phyloP scores from a whole-genome alignment of 805 yeast species.

The Scheffersomyces stipitis region DNA sequence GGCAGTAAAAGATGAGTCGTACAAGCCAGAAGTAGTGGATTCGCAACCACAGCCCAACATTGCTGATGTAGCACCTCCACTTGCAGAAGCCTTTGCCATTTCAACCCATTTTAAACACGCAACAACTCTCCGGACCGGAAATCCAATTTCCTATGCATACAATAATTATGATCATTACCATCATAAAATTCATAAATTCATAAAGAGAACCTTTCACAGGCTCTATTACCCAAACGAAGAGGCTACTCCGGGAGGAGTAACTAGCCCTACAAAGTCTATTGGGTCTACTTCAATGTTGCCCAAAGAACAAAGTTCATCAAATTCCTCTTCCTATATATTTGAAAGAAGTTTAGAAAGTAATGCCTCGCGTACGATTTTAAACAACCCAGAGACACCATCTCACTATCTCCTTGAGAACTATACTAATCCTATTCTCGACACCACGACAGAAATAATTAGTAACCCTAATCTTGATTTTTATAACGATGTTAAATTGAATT shows the following conservation, averaged over 20 bases:
- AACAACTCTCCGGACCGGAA: background rate
- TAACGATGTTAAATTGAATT: constrained; percentile 23
- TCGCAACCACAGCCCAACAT: too few species aligned
- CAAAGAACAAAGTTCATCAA: background rate
- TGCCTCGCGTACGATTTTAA: constrained; percentile 6
- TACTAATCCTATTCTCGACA: constrained; percentile 30
- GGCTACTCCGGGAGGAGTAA: background rate
- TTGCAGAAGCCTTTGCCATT: too few species aligned
- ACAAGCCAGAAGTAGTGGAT: too few species aligned
- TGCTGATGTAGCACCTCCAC: too few species aligned
- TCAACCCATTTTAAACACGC: too few species aligned
- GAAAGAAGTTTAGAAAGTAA: constrained; percentile 10
- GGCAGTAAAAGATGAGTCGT: too few species aligned
- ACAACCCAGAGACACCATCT: constrained; percentile 16
- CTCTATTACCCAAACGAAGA: constrained; percentile 2
- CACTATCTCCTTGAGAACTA: constrained; percentile 30
- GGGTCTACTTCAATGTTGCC: background rate
- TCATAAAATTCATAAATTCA: constrained; percentile 8
- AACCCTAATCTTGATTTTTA: constrained; percentile 24
- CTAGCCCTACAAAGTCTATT: background rate
- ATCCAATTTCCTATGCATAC: constrained; percentile 5
- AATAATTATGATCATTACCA: constrained; percentile 2
- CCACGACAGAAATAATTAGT: constrained; percentile 28
- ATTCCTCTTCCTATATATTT: constrained; percentile 7
- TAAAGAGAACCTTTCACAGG: constrained; percentile 10